These are phyloP conservation scores for Neofusicoccum parvum DNA, from an alignment of 2,329 filamentous ascomycete species.

Conservation along the genomic window DNA sequence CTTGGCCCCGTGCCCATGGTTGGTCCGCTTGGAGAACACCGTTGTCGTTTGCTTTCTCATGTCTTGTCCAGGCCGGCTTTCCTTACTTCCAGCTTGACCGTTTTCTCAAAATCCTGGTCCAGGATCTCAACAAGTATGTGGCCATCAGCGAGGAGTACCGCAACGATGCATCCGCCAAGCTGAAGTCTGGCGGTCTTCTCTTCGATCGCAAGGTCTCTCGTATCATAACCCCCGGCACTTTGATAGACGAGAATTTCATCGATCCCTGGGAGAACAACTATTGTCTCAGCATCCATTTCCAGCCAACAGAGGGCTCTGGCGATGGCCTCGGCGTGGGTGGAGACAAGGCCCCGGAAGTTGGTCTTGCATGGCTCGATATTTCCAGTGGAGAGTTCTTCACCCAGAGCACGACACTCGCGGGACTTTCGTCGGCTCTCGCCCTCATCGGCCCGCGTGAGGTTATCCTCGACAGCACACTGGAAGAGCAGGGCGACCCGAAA, in stretches of 20 bases:
- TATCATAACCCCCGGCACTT: conserved; percentile 88
- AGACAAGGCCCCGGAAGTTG: conserved; percentile 38
- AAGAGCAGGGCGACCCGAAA: conserved; percentile 59
- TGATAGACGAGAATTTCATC: conserved; percentile 98
- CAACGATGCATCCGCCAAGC: conserved; percentile 68
- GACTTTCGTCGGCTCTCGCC: conserved; percentile 78
- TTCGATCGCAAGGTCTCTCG: conserved; percentile 84
- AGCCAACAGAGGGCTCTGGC: conserved; percentile 33
- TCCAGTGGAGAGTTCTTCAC: conserved; percentile 95
- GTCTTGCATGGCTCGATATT: conserved; percentile 90
- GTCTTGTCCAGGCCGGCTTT: conserved; percentile 71
- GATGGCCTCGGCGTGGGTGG: conserved; percentile 23
- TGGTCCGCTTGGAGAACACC: conserved; percentile 28
- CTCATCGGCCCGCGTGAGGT: conserved; percentile 84
- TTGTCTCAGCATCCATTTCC: conserved; percentile 75
- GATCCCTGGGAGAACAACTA: conserved; percentile 94
- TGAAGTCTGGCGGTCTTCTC: conserved; percentile 75
- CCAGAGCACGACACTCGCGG: conserved; percentile 69
- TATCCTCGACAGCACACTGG: conserved; percentile 63
- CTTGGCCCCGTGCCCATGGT: conserved; percentile 80
- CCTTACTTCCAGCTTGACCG: conserved; percentile 90
- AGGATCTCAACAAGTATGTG: conserved; percentile 87
- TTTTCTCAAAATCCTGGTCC: conserved; percentile 88
- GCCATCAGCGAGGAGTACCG: conserved; percentile 93
- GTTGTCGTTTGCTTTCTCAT: conserved; percentile 23